A percentile compares a stretch with the other conserved stretches of the same genome.
These are phyloP conservation scores for Polyporus arcularius DNA, from an alignment of 768 basidiomycete species.

Conservation along the genomic window DNA sequence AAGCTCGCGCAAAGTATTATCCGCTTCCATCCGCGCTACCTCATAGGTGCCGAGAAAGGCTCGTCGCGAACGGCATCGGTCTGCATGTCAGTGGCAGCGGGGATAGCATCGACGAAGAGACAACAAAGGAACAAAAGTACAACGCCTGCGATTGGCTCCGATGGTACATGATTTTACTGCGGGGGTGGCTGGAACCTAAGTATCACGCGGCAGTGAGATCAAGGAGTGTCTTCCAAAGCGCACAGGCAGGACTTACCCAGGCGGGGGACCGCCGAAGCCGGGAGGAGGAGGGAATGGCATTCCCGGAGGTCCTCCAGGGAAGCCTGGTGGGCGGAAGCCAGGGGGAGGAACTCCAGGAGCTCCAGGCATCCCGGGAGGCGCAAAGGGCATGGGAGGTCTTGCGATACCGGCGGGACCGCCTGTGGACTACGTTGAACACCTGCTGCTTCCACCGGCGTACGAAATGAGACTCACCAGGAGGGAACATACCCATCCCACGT, in stretches of 20 bases:
- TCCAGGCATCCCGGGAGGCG: conserved; percentile 79
- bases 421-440: conserved; percentile 28
- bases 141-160: conserved; percentile 16
- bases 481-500: conserved; percentile 96
- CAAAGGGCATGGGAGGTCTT: conserved; percentile 70
- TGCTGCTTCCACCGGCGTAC: not conserved
- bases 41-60: too few relatives aligned
- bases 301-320: conserved; percentile 60
- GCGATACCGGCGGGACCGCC: conserved; percentile 61
- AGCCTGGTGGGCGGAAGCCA: conserved; percentile 82
- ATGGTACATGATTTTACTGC: conserved; percentile 33
- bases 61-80: not conserved
- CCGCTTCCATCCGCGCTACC: too few relatives aligned
- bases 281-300: conserved; percentile 82
- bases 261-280: conserved; percentile 79
- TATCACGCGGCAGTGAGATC: conserved; percentile 1
- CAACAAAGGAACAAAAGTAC: conserved; percentile 21
- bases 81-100: conserved; percentile 13
- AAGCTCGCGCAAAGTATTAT: too few relatives aligned
- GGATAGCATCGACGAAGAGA: conserved; percentile 14
- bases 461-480: conserved; percentile 57
- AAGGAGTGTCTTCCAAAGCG: not conserved
- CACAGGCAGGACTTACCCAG: conserved; percentile 63
- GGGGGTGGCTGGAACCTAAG: conserved; percentile 52
- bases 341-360: conserved; percentile 70